Evolutionary conservation across 495 filamentous ascomycete genomes (phyloP).

Genomic region (Aspergillus mulundensis): DNA sequence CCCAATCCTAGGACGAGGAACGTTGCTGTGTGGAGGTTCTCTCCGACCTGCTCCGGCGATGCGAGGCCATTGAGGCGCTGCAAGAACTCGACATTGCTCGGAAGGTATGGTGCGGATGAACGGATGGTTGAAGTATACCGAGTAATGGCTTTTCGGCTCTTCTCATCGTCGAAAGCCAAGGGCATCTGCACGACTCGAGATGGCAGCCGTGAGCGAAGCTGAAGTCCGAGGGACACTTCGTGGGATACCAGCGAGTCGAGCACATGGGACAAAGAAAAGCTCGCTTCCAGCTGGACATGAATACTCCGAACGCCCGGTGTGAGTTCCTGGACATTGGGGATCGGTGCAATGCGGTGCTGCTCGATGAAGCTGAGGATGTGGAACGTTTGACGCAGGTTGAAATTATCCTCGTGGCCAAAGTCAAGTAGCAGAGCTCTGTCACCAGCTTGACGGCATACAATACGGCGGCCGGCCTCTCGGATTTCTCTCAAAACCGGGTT

Average conservation of each 20-base stretch:
- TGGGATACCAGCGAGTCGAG: slow-evolving; percentile 22
- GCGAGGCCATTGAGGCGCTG: slow-evolving; percentile 50
- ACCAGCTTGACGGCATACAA: slow-evolving; percentile 3
- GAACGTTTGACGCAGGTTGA: slow-evolving; percentile 3
- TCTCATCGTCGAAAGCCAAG: slow-evolving; percentile 43
- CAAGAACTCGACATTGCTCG: slow-evolving; percentile 50
- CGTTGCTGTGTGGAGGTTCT: slow-evolving; percentile 35
- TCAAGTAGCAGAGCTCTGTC: slow-evolving; percentile 4
- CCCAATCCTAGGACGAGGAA: slow-evolving; percentile 47
- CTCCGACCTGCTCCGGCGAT: slow-evolving; percentile 28
- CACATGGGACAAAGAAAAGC: slow-evolving; percentile 21
- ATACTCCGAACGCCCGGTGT: slow-evolving; percentile 24
- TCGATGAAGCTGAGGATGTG: slow-evolving; percentile 3
- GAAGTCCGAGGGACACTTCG: slow-evolving; percentile 22
- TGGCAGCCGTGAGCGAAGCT: slow-evolving; percentile 36
- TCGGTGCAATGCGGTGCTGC: background rate
- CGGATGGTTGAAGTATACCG: slow-evolving; percentile 51
- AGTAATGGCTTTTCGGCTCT: slow-evolving; percentile 38
- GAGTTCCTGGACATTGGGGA: slow-evolving; percentile 29
- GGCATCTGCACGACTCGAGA: slow-evolving; percentile 46
- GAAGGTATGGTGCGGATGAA: slow-evolving; percentile 47
- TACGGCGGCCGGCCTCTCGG: slow-evolving; percentile 2
- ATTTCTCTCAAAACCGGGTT: background rate
- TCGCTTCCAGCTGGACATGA: slow-evolving; percentile 21
- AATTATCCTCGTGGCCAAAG: slow-evolving; percentile 5